phyloP scores from a whole-genome alignment of 306 rosid species.

The Carpinus fangiana region DNA sequence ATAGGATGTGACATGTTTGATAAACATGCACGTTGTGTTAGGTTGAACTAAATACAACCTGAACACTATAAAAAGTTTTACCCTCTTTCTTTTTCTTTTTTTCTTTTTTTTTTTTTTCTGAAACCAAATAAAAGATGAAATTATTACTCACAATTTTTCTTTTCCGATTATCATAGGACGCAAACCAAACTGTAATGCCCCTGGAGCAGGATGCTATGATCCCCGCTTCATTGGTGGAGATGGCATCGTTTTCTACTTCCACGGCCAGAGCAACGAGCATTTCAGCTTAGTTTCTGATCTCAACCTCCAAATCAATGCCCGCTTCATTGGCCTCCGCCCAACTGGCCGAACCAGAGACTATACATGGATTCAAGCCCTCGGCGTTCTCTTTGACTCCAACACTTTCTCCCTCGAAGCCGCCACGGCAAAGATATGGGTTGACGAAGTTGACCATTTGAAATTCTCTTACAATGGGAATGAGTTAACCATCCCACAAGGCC shows the following conservation, averaged over 20 bases:
- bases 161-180: conserved; percentile 35
- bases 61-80: no score
- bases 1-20: no score
- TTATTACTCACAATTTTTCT: conserved; percentile 2
- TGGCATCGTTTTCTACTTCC: conserved; percentile 82
- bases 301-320: conserved; percentile 74
- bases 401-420: conserved; percentile 63
- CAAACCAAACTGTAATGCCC: conserved; percentile 71
- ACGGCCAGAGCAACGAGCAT: conserved; percentile 66
- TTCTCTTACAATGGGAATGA: conserved; percentile 51
- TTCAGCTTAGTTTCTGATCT: conserved; percentile 66
- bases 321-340: conserved; percentile 73
- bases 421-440: conserved; percentile 50
- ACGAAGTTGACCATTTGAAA: conserved; percentile 50
- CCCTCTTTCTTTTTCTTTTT: no score
- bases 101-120: neutral
- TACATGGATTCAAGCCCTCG: conserved; percentile 88
- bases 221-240: conserved; percentile 88
- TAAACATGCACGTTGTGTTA: no score
- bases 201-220: conserved; percentile 82
- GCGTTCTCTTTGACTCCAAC: conserved; percentile 56
- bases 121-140: neutral
- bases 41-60: no score
- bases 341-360: conserved; percentile 58
- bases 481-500: conserved; percentile 50